A percentile compares a stretch with the other conserved stretches of the same genome.
These are phyloP conservation scores for Oehlia diaphana DNA, from an alignment of 192 early-diverging fungal species.

Conservation along the genomic window DNA sequence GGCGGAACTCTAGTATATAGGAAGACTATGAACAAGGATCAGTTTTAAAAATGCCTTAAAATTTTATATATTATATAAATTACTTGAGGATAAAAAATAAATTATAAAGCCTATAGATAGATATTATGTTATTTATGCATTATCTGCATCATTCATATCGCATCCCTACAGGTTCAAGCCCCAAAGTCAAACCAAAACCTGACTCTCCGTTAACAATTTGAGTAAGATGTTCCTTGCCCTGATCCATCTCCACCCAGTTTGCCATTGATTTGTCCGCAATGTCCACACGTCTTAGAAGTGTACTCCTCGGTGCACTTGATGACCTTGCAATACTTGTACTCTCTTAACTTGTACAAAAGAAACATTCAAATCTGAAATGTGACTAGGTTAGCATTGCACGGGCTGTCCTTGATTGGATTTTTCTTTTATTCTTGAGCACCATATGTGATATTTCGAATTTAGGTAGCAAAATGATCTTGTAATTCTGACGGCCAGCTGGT, in stretches of 20 bases:
- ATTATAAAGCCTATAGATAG: too few relatives aligned
- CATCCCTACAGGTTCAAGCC: too few relatives aligned
- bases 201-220: not conserved
- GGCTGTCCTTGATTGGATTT: not conserved
- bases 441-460: not conserved
- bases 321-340: not conserved
- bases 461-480: not conserved
- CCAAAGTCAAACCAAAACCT: not conserved
- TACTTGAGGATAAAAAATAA: too few relatives aligned
- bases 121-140: too few relatives aligned
- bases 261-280: not conserved
- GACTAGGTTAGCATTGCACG: not conserved
- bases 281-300: not conserved
- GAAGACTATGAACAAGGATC: too few relatives aligned
- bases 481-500: not conserved
- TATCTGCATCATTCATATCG: too few relatives aligned
- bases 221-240: constrained; percentile 5
- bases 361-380: not conserved
- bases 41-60: too few relatives aligned
- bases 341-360: not conserved
- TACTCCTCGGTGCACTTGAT: not conserved
- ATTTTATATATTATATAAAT: too few relatives aligned
- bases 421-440: not conserved
- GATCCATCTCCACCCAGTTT: not conserved
- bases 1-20: too few relatives aligned